Evolutionary conservation across 225 moss, liverwort and hornwort genomes (phyloP).

Genomic region (Thuidium tamariscinum): DNA sequence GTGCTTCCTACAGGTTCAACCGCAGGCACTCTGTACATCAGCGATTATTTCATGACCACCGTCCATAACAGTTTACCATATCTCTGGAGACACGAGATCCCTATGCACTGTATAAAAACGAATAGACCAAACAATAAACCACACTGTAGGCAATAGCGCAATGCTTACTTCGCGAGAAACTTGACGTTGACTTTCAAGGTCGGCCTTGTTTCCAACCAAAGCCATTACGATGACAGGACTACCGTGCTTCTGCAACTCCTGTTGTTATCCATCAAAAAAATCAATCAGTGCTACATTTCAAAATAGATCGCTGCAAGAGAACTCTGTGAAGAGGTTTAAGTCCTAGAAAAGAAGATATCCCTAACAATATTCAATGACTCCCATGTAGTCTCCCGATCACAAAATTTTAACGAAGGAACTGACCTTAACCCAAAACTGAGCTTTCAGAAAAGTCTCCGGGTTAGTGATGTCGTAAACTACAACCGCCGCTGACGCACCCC

Average conservation of each 20-base stretch:
- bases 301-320: not conserved
- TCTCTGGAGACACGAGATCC: not conserved
- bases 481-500: slow-evolving; percentile 87
- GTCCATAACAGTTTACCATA: not conserved
- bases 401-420: not conserved
- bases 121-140: not conserved
- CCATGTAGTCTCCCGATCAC: not conserved
- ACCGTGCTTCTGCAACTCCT: slow-evolving; percentile 90
- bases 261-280: not conserved
- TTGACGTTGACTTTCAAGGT: slow-evolving; percentile 67
- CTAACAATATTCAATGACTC: not conserved
- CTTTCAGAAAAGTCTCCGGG: slow-evolving; percentile 81
- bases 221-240: slow-evolving; percentile 90
- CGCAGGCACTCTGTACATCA: not conserved
- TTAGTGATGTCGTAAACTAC: slow-evolving; percentile 85
- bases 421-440: slow-evolving; percentile 98
- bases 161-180: slow-evolving; percentile 61
- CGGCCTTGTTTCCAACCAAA: slow-evolving; percentile 90
- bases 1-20: slow-evolving; percentile 46
- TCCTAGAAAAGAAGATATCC: not conserved
- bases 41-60: not conserved
- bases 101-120: not conserved
- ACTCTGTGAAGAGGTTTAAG: not conserved
- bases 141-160: not conserved
- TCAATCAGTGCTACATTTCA: not conserved